These are phyloP conservation scores for Rhododendron molle DNA, from an alignment of 148 eudicot genomes.

Conservation along the genomic window DNA sequence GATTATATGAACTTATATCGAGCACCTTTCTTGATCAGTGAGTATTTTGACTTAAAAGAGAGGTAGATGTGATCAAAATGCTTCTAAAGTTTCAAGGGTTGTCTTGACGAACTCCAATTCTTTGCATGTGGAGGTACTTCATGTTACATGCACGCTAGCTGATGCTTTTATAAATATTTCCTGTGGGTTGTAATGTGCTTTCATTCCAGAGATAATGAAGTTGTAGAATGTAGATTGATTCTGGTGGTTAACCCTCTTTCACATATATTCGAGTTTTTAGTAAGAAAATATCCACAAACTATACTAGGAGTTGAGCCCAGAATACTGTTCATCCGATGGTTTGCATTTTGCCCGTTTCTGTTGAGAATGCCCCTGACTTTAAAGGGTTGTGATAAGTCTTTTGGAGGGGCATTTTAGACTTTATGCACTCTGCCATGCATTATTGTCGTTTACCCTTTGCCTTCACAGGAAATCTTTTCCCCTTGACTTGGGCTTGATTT, in stretches of 20 bases:
- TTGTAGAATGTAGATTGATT: not conserved
- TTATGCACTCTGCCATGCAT: no score
- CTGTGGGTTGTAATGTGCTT: not conserved
- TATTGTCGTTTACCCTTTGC: no score
- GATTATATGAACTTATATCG: not conserved
- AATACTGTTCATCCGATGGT: no score
- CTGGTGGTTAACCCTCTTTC: not conserved
- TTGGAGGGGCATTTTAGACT: no score
- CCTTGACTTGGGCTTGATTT: no score
- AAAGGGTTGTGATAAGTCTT: no score
- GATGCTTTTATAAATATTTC: not conserved
- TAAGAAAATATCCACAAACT: not conserved
- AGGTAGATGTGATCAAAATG: not conserved
- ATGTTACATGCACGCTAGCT: not conserved
- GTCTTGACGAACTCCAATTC: not conserved
- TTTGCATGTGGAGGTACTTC: not conserved
- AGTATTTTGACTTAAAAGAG: not conserved
- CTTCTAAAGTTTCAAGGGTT: not conserved
- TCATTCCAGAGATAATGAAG: not conserved
- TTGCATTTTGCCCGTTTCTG: no score
- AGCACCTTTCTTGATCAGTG: not conserved
- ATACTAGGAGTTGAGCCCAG: no score
- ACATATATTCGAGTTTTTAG: not conserved
- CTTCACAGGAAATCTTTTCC: no score
- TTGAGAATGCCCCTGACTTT: no score